Base-by-base conservation (phyloP, 2,329 filamentous ascomycete species). In the Sporothrix humicola region DNA sequence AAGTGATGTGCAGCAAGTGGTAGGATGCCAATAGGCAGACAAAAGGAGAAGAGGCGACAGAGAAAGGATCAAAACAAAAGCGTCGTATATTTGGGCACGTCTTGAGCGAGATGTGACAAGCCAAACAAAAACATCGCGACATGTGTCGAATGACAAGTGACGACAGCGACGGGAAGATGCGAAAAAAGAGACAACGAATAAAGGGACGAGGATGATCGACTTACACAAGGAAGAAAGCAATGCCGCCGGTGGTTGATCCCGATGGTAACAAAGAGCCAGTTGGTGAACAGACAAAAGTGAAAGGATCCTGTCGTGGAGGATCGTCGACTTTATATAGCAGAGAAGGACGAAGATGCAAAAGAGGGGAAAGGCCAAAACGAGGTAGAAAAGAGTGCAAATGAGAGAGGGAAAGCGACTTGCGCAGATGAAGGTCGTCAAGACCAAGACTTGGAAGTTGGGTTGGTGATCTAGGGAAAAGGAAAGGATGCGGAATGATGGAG, bases 301-400 rank as follows among this genome's bases (percentile, higher is more conserved):
- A 50, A 13, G 46, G 26, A 15, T 26, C 44, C 37, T 31, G 58
- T 31, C 2, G 69, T 48, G 61, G 42, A 50, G 50, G 69, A 50
- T 50, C 52, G 66, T 48, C 48, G 56, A 9, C 42, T 61, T 71
- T 46, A 59, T 73, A 72, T 68, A 72, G 48, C n/a, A 23, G 61
- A 65, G 61, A 48, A 66, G 48, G 37, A 72, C 15, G 31, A 63
- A 59, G 10, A 48, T 56, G 4, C 4, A 12, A 61, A 52, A 42
- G 46, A 13, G 44, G 13, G 20, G 31, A 56, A 15, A 31, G 37
- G 7, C 7, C 31, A 37, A 37, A 26, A 20, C 5, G 52, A 48
- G 15, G 20, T 17, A 48, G 3, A 65, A 42, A 23, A 37, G 26
- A 52, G 50, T 5, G 52, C 46, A 7, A 37, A 26, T 66, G 9